phyloP scores from a whole-genome alignment of 140 eudicot species.

The Senecio squalidus region DNA sequence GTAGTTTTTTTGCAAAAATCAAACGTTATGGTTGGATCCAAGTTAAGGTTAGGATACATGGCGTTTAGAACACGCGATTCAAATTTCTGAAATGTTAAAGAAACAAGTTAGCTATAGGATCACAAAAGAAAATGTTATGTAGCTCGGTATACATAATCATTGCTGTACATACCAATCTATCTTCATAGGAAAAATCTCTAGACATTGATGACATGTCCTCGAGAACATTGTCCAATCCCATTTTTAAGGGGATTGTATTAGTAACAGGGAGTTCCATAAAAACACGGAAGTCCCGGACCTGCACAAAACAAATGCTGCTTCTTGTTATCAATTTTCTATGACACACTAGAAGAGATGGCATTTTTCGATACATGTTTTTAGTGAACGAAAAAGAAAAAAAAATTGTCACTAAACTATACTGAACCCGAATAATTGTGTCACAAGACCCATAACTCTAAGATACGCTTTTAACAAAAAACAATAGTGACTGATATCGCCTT shows the following conservation, averaged over 20 bases:
- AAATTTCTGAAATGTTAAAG: neutral
- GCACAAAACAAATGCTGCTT: no score
- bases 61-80: neutral
- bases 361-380: no score
- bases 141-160: neutral
- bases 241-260: neutral
- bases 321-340: no score
- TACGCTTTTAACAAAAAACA: no score
- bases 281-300: conserved; percentile 4
- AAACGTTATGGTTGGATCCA: neutral
- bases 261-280: neutral
- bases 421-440: no score
- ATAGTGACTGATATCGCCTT: no score
- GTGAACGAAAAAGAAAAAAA: no score
- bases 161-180: neutral
- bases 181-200: neutral
- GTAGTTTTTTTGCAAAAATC: no score
- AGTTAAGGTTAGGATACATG: neutral
- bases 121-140: neutral
- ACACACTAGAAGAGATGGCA: no score
- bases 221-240: neutral
- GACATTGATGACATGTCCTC: neutral
- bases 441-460: no score
- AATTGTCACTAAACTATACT: no score
- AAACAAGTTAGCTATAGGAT: neutral